Percentiles rank a stretch among this genome's conserved stretches.
Conservation (phyloP, 768 basidiomycete genomes). For the Clitopilus passeckerianus region DNA sequence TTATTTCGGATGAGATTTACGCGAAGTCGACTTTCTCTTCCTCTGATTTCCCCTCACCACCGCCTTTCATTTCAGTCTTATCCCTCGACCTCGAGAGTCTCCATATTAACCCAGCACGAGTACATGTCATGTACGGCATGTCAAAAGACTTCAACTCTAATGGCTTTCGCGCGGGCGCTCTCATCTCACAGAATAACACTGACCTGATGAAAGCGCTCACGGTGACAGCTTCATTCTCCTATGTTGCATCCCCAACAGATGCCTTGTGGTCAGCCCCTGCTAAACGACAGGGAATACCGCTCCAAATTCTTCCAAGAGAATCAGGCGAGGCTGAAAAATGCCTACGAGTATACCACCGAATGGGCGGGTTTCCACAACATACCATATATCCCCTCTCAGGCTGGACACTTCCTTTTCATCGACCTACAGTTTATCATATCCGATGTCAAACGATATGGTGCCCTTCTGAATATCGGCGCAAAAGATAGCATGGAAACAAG, state of each 20-base stretch:
- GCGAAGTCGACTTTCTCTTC: conserved; percentile 18
- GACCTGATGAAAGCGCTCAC: conserved; percentile 12
- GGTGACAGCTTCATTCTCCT: conserved; percentile 12
- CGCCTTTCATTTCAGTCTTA: conserved; percentile 17
- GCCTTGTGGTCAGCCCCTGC: conserved; percentile 17
- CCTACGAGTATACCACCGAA: conserved; percentile 16
- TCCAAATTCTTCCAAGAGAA: conserved; percentile 14
- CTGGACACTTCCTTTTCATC: conserved; percentile 14
- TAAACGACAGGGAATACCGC: conserved; percentile 13
- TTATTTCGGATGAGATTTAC: conserved; percentile 24
- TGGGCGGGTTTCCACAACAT: conserved; percentile 18
- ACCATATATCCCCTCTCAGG: conserved; percentile 10
- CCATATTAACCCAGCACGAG: conserved; percentile 14
- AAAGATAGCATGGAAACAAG: conserved; percentile 3
- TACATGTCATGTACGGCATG: conserved; percentile 22
- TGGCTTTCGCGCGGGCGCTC: conserved; percentile 20
- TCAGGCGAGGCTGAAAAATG: conserved; percentile 6
- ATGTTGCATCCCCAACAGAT: conserved; percentile 15
- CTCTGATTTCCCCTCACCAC: conserved; percentile 11
- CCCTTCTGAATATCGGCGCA: background rate
- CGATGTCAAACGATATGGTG: conserved; percentile 1
- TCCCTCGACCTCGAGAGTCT: conserved; percentile 14
- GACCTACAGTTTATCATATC: conserved; percentile 8
- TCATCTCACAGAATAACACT: conserved; percentile 13
- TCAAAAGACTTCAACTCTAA: conserved; percentile 24